A percentile compares a stretch with the other conserved stretches of the same genome.
phyloP scores from a whole-genome alignment of 345 rosid genomes.

The Brassica nigra region DNA sequence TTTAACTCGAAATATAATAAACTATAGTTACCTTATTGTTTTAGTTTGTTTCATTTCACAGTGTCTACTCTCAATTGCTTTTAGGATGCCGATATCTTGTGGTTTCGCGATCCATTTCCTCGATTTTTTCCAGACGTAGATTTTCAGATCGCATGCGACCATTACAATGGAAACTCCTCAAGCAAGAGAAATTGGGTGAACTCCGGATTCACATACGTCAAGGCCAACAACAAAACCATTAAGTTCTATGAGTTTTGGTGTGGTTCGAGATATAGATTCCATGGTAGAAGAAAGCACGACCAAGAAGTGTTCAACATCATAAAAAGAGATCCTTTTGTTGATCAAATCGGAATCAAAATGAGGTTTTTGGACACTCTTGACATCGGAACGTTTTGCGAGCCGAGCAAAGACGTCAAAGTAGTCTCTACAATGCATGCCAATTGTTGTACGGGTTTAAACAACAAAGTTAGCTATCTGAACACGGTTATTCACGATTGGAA shows the following conservation, averaged over 20 bases:
- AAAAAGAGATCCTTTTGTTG: conserved; percentile 42
- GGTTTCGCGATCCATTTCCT: conserved; percentile 71
- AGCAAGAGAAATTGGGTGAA: conserved; percentile 47
- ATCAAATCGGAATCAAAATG: conserved; percentile 35
- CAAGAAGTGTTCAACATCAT: conserved; percentile 74
- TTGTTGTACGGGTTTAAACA: not conserved
- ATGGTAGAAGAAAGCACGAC: conserved; percentile 49
- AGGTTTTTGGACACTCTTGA: not conserved
- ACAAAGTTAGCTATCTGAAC: not conserved
- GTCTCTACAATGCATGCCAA: not conserved
- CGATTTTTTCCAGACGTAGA: conserved; percentile 50
- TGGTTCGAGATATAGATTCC: conserved; percentile 42
- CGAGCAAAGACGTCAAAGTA: not conserved
- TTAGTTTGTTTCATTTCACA: not conserved
- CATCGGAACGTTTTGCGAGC: not conserved
- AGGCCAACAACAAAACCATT: conserved; percentile 48
- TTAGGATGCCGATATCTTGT: conserved; percentile 71
- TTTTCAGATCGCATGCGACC: conserved; percentile 75
- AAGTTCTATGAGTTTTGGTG: conserved; percentile 64
- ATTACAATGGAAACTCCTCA: conserved; percentile 40
- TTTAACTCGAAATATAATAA: too few relatives aligned
- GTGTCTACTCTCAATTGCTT: not conserved
- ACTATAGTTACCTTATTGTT: too few relatives aligned
- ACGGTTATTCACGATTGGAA: not conserved
- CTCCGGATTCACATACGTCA: conserved; percentile 64